Evolutionary conservation across 805 yeast species (phyloP), one percentile per base, ranked within the genome.

Genomic region (Ogataea nakhonphanomensis): DNA sequence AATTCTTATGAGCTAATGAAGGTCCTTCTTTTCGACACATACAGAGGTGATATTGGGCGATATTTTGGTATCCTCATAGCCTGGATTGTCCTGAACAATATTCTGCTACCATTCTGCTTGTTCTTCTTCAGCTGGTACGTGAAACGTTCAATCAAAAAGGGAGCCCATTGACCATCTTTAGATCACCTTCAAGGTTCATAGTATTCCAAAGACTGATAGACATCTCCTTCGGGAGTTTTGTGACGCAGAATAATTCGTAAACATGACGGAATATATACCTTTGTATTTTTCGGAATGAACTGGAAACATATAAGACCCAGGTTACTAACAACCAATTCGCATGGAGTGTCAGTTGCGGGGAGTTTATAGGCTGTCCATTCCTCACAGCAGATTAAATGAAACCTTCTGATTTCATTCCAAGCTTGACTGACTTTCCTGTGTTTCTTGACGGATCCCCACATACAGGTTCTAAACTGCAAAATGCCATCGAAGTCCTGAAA

Each of bases 1-100:
- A 81, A 82, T 49, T 73, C 84, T 0, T 71, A 73, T 37, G 87
- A 79, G 49, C 71, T 78, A 22, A 70, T 71, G 53, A 79, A 79
- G 55, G 80, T 81, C 1, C 60, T 81, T 1, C 67, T 83, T 36
- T 72, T 79, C 53, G 62, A 78, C 52, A 65, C 82, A 3, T 72
- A 74, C 51, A 78, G 72, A 52, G 79, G 80, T 4, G 51, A 71
- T 17, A 39, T 82, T 53, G 88, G 88, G 10, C 58, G 80, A 50
- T 70, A 81, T 51, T 66, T 72, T 45, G 89, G 84, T 30, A 64
- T 83, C 11, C 53, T 83, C 29, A 57, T 69, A 20, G 79, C 73
- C 1, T 83, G 89, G 88, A 66, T 72, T 23, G 84, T 69, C 3
- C 21, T 81, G 10, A 71, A 76, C 41, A 66, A 72, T 10, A 4